Conservation (phyloP, 1,284 basidiomycete genomes). For the Phaffia rhodozyma region DNA sequence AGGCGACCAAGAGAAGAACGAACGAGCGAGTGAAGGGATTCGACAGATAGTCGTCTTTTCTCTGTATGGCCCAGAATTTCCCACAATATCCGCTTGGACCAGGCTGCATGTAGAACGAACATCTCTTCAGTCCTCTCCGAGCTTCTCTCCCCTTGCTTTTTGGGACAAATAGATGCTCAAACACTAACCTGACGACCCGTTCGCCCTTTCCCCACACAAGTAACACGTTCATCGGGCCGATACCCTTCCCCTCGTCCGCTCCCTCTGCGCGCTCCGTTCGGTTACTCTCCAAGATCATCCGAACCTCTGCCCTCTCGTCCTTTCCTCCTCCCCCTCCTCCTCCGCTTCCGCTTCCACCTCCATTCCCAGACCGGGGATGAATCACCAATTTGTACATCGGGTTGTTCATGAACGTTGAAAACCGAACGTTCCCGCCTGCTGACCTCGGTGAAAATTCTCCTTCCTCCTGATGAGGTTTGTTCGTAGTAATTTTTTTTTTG, state of each 20-base stretch:
- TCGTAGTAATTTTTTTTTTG: neutral
- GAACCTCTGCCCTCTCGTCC: neutral
- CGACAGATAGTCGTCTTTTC: conserved; percentile 34
- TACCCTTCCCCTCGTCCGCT: conserved; percentile 45
- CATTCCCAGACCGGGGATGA: conserved; percentile 21
- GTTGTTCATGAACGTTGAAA: conserved; percentile 74
- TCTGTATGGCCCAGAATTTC: conserved; percentile 65
- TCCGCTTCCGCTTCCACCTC: too few species aligned
- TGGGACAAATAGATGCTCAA: conserved; percentile 24
- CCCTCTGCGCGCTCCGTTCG: too few species aligned
- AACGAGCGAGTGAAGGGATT: too few species aligned
- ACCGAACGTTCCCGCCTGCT: conserved; percentile 68
- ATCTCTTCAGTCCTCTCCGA: conserved; percentile 7
- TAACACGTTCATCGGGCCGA: conserved; percentile 59
- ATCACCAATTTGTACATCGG: conserved; percentile 70
- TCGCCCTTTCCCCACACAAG: conserved; percentile 62
- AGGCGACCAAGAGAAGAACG: too few species aligned
- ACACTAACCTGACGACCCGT: conserved; percentile 57
- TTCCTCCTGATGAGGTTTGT: conserved; percentile 40
- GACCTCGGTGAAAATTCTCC: conserved; percentile 56
- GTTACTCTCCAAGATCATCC: conserved; percentile 20
- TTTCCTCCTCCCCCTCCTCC: neutral
- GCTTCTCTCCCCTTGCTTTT: too few species aligned
- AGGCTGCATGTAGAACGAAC: conserved; percentile 23
- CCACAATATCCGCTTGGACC: conserved; percentile 52